phyloP scores from a whole-genome alignment of 1,284 basidiomycete species.

The Boletus semigastroideus region DNA sequence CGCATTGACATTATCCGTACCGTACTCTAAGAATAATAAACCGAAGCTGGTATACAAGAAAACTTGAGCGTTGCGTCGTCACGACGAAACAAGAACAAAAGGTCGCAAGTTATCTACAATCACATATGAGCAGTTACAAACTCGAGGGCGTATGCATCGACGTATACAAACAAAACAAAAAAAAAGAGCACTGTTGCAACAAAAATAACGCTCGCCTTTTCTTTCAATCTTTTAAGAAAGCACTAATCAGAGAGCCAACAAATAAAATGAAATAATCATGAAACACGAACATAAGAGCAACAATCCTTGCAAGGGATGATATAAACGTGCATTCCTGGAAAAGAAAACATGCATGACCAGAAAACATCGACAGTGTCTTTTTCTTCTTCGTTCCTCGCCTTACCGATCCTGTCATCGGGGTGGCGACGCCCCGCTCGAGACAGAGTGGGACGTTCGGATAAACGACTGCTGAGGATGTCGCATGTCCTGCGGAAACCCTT shows the following conservation, averaged over 20 bases:
- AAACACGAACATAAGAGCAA: neutral
- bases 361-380: neutral
- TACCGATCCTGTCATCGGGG: constrained; percentile 20
- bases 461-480: constrained; percentile 54
- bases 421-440: constrained; percentile 43
- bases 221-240: neutral
- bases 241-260: neutral
- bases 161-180: neutral
- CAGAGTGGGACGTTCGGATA: constrained; percentile 51
- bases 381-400: neutral
- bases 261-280: neutral
- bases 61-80: neutral
- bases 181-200: too few species aligned
- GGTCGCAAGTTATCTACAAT: neutral
- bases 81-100: neutral
- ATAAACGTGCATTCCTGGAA: too few species aligned
- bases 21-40: too few species aligned
- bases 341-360: neutral
- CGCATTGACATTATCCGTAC: too few species aligned
- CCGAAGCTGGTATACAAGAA: neutral
- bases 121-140: neutral
- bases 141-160: neutral
- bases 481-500: constrained; percentile 45
- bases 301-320: neutral
- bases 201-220: too few species aligned